Conservation (phyloP, 1,284 basidiomycete genomes). For the Agaricales sp. region DNA sequence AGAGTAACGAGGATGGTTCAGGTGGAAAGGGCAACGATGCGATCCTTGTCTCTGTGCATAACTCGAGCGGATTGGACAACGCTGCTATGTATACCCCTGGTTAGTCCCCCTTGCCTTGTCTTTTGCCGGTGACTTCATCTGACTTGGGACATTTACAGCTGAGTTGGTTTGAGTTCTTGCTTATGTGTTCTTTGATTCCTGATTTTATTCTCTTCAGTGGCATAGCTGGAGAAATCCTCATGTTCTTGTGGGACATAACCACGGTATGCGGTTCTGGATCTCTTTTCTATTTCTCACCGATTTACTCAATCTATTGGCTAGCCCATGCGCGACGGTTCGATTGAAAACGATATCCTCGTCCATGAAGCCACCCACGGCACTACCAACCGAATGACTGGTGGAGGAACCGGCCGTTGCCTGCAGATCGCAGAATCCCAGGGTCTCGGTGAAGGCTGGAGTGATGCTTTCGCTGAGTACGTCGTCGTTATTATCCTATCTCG, state of each 20-base stretch:
- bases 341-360: slow-evolving; percentile 38
- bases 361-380: slow-evolving; percentile 43
- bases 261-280: slow-evolving; percentile 11
- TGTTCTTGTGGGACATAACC: slow-evolving; percentile 32
- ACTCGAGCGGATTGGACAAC: slow-evolving; percentile 12
- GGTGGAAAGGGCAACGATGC: slow-evolving; percentile 28
- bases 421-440: slow-evolving; percentile 32
- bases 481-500: slow-evolving; percentile 18
- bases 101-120: slow-evolving; percentile 26
- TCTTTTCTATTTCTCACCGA: background rate
- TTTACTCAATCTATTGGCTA: slow-evolving; percentile 18
- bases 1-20: slow-evolving; percentile 25
- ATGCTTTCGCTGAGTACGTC: no score
- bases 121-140: background rate
- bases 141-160: no score
- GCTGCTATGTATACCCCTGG: background rate
- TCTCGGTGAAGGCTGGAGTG: slow-evolving; percentile 38
- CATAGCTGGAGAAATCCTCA: slow-evolving; percentile 27
- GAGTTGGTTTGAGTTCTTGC: background rate
- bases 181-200: slow-evolving; percentile 1
- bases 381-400: slow-evolving; percentile 40
- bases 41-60: slow-evolving; percentile 30
- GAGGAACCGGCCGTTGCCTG: slow-evolving; percentile 32
- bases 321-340: slow-evolving; percentile 31
- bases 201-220: slow-evolving; percentile 20